Evolutionary conservation across 805 yeast genomes (phyloP).

Genomic region (Danielia oregonensis): DNA sequence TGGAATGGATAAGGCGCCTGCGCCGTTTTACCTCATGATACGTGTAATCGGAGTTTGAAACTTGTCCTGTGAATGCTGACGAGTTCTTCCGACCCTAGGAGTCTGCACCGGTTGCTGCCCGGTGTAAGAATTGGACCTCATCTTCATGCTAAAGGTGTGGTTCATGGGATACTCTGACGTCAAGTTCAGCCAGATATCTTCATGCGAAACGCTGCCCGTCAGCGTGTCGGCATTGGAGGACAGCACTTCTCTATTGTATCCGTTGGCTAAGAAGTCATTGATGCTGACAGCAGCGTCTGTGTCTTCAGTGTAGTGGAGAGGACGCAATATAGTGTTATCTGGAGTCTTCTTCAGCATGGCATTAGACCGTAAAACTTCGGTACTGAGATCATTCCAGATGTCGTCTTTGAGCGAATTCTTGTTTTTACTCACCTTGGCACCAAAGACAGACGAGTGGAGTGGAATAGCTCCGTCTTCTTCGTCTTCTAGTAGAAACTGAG

Average conservation of each 20-base stretch:
- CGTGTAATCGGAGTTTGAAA: slow-evolving; percentile 42
- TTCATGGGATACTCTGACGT: slow-evolving; percentile 27
- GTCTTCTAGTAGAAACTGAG: slow-evolving; percentile 35
- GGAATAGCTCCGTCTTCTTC: slow-evolving; percentile 39
- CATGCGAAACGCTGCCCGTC: slow-evolving; percentile 21
- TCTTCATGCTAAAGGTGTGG: slow-evolving; percentile 22
- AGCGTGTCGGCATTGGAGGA: slow-evolving; percentile 23
- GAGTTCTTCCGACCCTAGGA: slow-evolving; percentile 34
- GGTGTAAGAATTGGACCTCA: slow-evolving; percentile 11
- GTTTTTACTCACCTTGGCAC: slow-evolving; percentile 38
- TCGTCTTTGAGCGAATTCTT: slow-evolving; percentile 25
- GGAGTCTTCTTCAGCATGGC: slow-evolving; percentile 10
- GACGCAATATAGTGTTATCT: slow-evolving; percentile 32
- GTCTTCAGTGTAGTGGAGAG: slow-evolving; percentile 14
- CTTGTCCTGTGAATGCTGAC: slow-evolving; percentile 38
- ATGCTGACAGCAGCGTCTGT: slow-evolving; percentile 20
- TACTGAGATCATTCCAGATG: slow-evolving; percentile 34
- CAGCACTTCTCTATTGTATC: slow-evolving; percentile 18
- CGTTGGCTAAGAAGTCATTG: slow-evolving; percentile 33
- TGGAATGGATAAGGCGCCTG: background rate
- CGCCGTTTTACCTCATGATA: slow-evolving; percentile 23
- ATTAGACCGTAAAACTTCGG: slow-evolving; percentile 24
- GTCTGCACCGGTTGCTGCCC: slow-evolving; percentile 26
- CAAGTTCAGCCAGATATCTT: slow-evolving; percentile 32
- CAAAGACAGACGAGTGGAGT: slow-evolving; percentile 31